These are phyloP conservation scores for Noccaea bulbosa DNA, from an alignment of 345 rosid species.

Conservation along the genomic window DNA sequence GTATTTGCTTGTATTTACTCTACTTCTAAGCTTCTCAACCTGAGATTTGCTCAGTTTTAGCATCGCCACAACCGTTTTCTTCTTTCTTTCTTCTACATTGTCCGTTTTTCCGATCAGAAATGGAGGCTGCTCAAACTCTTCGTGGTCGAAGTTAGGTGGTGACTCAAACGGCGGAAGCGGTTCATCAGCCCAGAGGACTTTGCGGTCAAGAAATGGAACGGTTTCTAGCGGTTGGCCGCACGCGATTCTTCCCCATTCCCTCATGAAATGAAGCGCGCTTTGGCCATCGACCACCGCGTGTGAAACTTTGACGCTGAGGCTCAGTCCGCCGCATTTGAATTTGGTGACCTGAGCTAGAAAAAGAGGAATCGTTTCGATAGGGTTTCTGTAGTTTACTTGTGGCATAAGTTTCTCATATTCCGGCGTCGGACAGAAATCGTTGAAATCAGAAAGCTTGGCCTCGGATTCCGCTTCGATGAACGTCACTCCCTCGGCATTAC, in stretches of 20 bases:
- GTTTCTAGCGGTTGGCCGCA: slow-evolving; percentile 46
- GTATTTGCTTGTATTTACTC: slow-evolving; percentile 43
- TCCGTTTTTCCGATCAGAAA: slow-evolving; percentile 49
- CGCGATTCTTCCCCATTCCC: slow-evolving; percentile 60
- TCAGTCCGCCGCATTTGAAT: slow-evolving; percentile 60
- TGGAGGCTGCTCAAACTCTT: slow-evolving; percentile 54
- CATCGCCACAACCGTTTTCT: slow-evolving; percentile 53
- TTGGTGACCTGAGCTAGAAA: slow-evolving; percentile 55
- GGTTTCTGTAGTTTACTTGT: slow-evolving; percentile 50
- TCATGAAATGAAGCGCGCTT: slow-evolving; percentile 57
- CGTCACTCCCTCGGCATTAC: slow-evolving; percentile 50
- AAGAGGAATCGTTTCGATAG: slow-evolving; percentile 52
- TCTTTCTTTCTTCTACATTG: slow-evolving; percentile 48
- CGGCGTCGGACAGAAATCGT: slow-evolving; percentile 46
- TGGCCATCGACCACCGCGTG: slow-evolving; percentile 63
- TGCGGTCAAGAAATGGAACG: slow-evolving; percentile 51
- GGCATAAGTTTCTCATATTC: slow-evolving; percentile 50
- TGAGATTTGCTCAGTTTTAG: slow-evolving; percentile 50
- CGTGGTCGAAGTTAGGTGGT: slow-evolving; percentile 37
- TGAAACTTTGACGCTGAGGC: slow-evolving; percentile 53
- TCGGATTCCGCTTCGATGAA: slow-evolving; percentile 54
- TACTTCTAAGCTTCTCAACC: slow-evolving; percentile 51
- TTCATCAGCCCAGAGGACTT: slow-evolving; percentile 48
- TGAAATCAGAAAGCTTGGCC: slow-evolving; percentile 43
- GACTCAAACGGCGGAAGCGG: slow-evolving; percentile 36